Base-by-base conservation (phyloP, 139 green algal genomes). In the Chlorella sp. region DNA sequence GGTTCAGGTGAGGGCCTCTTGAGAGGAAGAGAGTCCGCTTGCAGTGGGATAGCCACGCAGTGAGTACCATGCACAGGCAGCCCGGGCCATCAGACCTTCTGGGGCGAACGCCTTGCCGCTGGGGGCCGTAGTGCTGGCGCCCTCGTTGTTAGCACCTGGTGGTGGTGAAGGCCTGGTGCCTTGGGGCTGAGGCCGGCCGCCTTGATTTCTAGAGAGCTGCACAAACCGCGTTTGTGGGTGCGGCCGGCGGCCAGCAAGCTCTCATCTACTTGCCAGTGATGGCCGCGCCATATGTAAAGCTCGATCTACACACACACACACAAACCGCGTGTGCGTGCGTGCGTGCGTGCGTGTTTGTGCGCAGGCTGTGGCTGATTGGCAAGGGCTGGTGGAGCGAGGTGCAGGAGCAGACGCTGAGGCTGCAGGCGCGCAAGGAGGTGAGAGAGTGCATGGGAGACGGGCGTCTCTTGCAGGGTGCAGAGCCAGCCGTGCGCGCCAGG, bases 301-400 rank as follows among this genome's bases (percentile, higher is more conserved):
- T n/a, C n/a, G n/a, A n/a, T n/a, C n/a, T n/a, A n/a, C n/a, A n/a
- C n/a, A n/a, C n/a, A n/a, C n/a, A n/a, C n/a, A n/a, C n/a, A n/a
- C n/a, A n/a, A n/a, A n/a, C n/a, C n/a, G n/a, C n/a, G n/a, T n/a
- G n/a, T n/a, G n/a, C n/a, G n/a, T n/a, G n/a, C n/a, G n/a, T n/a
- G n/a, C n/a, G n/a, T n/a, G n/a, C n/a, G n/a, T n/a, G n/a, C n/a
- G n/a, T n/a, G n/a, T n/a, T n/a, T n/a, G n/a, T 55, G 10, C 17
- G 42, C 42, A 74, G 87, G 27, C 42, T 65, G 35, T 93, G 78
- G 81, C 77, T 98, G 50, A 36, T 76, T 27, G 27, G 20, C 2
- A 69, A 80, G 32, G 89, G 83, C 22, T 93, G 87, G 88, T 96
- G 89, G 91, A 79, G 87, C 60, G 81, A 89, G 49, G 74, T 63